A percentile compares a stretch with the other conserved stretches of the same genome.
Evolutionary conservation across 2,329 filamentous ascomycete species (phyloP).

Genomic region (Beauveria scarabaeidicola): DNA sequence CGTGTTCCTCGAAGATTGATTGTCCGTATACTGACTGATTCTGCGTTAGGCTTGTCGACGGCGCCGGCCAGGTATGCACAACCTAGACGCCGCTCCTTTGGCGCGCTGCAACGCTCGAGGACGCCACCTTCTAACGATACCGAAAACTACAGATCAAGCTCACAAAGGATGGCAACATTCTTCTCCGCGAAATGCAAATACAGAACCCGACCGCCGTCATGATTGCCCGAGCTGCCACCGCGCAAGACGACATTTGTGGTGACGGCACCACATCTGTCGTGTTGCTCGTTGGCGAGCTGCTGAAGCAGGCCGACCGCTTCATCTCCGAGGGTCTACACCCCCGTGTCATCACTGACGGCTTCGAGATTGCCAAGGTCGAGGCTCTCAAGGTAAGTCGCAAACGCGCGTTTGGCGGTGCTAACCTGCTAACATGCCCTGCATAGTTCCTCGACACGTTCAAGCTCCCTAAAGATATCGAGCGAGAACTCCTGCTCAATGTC

Average conservation of each 20-base stretch:
- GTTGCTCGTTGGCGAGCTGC: constrained; percentile 84
- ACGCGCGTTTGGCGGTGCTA: neutral
- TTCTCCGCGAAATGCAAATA: constrained; percentile 77
- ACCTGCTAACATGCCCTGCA: constrained; percentile 2
- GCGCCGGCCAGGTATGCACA: constrained; percentile 53
- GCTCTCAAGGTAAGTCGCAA: constrained; percentile 60
- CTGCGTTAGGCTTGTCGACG: constrained; percentile 53
- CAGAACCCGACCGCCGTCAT: constrained; percentile 95
- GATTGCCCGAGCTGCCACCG: constrained; percentile 78
- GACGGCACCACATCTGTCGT: constrained; percentile 97
- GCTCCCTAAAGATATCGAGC: constrained; percentile 76
- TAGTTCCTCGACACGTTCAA: constrained; percentile 95
- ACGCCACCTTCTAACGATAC: constrained; percentile 11
- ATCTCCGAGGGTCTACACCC: constrained; percentile 97
- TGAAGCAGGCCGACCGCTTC: constrained; percentile 95
- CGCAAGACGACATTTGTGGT: constrained; percentile 96
- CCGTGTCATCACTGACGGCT: constrained; percentile 92
- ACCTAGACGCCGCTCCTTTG: constrained; percentile 19
- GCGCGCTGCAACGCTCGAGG: constrained; percentile 17
- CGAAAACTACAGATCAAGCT: constrained; percentile 70
- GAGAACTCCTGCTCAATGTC: constrained; percentile 87
- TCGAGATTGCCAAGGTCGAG: constrained; percentile 92
- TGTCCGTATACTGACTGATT: constrained; percentile 19
- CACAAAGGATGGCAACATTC: constrained; percentile 95
- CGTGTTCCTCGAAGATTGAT: neutral